Evolutionary conservation across 768 basidiomycete species (phyloP).

Genomic region (Mycena belliarum): DNA sequence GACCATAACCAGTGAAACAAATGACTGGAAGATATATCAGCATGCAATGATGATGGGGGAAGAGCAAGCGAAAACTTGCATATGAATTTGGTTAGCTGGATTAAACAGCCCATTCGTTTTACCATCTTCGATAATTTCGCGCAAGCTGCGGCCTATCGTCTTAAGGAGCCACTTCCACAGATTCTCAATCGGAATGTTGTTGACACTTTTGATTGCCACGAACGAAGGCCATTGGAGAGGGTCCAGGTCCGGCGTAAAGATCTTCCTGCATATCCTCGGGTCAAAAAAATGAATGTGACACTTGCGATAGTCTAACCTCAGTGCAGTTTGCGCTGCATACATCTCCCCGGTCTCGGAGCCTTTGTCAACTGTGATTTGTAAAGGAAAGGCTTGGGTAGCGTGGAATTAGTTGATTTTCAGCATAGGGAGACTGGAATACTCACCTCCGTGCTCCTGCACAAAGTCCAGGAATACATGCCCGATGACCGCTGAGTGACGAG

Average conservation of each 20-base stretch:
- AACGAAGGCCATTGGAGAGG: conserved; percentile 18
- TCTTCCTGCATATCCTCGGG: background rate
- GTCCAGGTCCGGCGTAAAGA: conserved; percentile 26
- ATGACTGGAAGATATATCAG: background rate
- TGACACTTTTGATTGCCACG: conserved; percentile 23
- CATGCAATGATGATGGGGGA: background rate
- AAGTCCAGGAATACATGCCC: background rate
- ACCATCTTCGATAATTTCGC: conserved; percentile 17
- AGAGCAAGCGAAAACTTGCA: too few species aligned
- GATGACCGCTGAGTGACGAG: background rate
- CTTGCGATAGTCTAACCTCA: background rate
- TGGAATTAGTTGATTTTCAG: background rate
- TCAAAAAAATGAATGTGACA: too few species aligned
- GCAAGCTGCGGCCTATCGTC: conserved; percentile 22
- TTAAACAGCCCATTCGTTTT: conserved; percentile 16
- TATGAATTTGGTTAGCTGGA: conserved; percentile 22
- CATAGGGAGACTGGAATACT: background rate
- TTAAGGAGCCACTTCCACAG: conserved; percentile 30
- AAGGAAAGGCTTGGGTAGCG: background rate
- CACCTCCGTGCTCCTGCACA: background rate
- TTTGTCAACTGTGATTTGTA: background rate
- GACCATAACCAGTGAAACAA: conserved; percentile 1
- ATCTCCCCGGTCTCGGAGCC: background rate
- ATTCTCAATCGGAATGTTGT: conserved; percentile 30
- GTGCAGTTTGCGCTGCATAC: background rate